These are phyloP conservation scores for Fusarium phyllophilum DNA, from an alignment of 2,329 filamentous ascomycete species.

Conservation along the genomic window DNA sequence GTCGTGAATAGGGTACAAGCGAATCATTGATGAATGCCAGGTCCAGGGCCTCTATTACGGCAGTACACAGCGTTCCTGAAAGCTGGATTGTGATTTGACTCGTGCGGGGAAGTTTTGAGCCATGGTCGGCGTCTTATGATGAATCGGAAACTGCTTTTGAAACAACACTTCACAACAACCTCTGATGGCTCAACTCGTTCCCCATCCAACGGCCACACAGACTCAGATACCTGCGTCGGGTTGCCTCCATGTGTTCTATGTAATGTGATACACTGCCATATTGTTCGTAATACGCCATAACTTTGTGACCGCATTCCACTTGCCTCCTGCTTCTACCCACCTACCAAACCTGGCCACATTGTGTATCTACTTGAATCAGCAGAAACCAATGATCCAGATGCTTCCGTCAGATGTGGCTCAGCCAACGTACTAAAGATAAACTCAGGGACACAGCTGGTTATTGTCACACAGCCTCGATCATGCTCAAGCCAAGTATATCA, in stretches of 20 bases:
- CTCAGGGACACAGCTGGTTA: not conserved
- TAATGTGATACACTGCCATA: slow-evolving; percentile 11
- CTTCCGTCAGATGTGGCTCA: not conserved
- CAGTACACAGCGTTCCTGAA: slow-evolving; percentile 41
- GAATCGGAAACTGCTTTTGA: slow-evolving; percentile 46
- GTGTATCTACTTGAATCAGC: not conserved
- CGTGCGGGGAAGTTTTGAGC: slow-evolving; percentile 44
- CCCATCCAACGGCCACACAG: slow-evolving; percentile 6
- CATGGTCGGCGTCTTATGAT: slow-evolving; percentile 46
- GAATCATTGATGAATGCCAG: slow-evolving; percentile 46
- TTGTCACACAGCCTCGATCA: not conserved
- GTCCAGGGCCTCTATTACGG: slow-evolving; percentile 45
- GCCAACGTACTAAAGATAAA: not conserved
- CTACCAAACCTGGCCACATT: not conserved
- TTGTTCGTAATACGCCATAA: not conserved
- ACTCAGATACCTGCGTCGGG: not conserved
- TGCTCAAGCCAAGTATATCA: not conserved
- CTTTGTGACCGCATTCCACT: not conserved
- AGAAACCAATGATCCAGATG: not conserved
- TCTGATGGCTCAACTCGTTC: slow-evolving; percentile 12
- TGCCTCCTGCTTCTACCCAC: not conserved
- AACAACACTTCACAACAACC: slow-evolving; percentile 35
- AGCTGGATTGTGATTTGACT: slow-evolving; percentile 46
- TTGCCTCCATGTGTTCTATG: slow-evolving; percentile 12
- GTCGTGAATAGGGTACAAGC: slow-evolving; percentile 44